Evolutionary conservation across 225 moss, liverwort and hornwort genomes (phyloP).

Genomic region (Physcomitrium patens): DNA sequence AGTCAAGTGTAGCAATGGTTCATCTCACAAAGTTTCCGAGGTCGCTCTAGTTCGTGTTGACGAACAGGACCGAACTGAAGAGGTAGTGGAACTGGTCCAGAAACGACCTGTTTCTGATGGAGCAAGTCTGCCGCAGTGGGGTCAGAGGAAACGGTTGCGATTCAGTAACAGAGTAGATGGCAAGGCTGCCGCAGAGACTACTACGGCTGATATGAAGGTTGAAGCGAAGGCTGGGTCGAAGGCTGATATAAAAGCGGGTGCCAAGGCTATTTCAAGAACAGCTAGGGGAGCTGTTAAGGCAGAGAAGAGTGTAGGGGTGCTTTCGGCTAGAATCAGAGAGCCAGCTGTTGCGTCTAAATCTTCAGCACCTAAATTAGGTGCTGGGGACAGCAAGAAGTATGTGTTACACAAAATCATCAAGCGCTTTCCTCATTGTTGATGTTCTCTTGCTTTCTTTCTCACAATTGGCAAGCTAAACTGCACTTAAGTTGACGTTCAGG

Average conservation of each 20-base stretch:
- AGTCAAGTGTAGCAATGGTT: conserved; percentile 58
- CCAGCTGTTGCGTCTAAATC: conserved; percentile 49
- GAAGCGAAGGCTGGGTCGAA: too few relatives aligned
- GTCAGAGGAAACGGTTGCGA: conserved; percentile 79
- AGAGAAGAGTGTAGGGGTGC: conserved; percentile 60
- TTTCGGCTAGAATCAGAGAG: conserved; percentile 57
- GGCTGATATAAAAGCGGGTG: too few relatives aligned
- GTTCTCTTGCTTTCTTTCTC: conserved; percentile 8
- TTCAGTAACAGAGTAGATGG: conserved; percentile 39
- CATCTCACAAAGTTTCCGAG: conserved; percentile 50
- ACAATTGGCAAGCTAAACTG: background rate
- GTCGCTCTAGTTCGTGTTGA: conserved; percentile 47
- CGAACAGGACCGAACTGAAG: conserved; percentile 48
- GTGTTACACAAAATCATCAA: background rate
- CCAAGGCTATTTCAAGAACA: conserved; percentile 49
- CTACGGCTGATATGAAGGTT: conserved; percentile 54
- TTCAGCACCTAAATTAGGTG: conserved; percentile 42
- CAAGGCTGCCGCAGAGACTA: conserved; percentile 47
- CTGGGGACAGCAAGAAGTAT: conserved; percentile 57
- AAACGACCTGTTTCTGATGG: conserved; percentile 63
- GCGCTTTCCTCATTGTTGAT: background rate
- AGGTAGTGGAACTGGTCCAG: conserved; percentile 45
- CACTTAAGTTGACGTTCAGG: background rate
- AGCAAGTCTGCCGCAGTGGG: conserved; percentile 79
- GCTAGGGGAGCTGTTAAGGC: conserved; percentile 76